These are phyloP conservation scores for Boletales sp. DNA, from an alignment of 768 basidiomycete species.

Conservation along the genomic window DNA sequence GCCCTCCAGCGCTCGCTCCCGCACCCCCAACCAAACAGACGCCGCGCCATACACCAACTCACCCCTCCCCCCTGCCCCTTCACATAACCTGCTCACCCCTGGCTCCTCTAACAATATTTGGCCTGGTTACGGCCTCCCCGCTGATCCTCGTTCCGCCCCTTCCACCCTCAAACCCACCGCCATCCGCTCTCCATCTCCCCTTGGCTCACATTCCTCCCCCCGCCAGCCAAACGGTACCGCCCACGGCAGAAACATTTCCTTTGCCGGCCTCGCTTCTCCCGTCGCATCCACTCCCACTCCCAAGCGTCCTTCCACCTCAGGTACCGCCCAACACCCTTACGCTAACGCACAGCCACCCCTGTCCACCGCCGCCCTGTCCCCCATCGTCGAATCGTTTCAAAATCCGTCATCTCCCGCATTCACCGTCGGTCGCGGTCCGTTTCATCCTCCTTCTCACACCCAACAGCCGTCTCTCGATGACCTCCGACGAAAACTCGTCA, in stretches of 20 bases:
- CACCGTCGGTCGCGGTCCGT: constrained; percentile 59
- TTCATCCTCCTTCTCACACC: constrained; percentile 42
- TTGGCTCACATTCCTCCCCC: constrained; percentile 18
- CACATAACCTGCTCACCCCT: constrained; percentile 43
- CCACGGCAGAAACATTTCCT: constrained; percentile 54
- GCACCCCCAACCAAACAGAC: constrained; percentile 55
- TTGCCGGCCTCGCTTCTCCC: constrained; percentile 42
- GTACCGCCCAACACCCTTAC: constrained; percentile 54
- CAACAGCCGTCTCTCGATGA: constrained; percentile 65
- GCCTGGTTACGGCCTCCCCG: constrained; percentile 52
- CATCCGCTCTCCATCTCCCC: constrained; percentile 36
- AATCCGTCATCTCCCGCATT: constrained; percentile 53
- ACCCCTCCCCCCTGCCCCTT: constrained; percentile 38
- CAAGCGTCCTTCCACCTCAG: constrained; percentile 45
- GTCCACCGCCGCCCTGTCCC: constrained; percentile 52
- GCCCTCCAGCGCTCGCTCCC: too few species aligned
- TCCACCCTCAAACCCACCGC: constrained; percentile 34
- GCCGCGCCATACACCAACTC: constrained; percentile 42
- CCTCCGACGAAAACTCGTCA: constrained; percentile 79
- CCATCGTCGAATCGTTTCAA: constrained; percentile 65
- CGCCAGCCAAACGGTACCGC: constrained; percentile 43
- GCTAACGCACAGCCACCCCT: constrained; percentile 48
- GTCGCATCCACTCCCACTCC: constrained; percentile 29
- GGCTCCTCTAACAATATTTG: constrained; percentile 37
- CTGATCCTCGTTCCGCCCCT: constrained; percentile 58